Evolutionary conservation across 805 yeast genomes (phyloP).

Genomic region (Wickerhamiella parazyma): DNA sequence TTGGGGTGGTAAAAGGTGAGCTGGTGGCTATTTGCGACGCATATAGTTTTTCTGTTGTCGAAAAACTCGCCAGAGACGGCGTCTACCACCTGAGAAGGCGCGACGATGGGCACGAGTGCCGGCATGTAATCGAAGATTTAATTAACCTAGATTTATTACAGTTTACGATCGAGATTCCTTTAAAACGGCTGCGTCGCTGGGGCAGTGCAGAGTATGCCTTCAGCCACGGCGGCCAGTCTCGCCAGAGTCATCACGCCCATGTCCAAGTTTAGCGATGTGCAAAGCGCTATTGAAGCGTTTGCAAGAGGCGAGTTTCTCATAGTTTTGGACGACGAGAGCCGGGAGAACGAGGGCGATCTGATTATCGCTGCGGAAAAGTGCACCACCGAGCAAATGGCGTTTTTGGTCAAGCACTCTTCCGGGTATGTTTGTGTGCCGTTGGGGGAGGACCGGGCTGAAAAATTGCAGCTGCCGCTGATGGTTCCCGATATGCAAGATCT

Average conservation of each 20-base stretch:
- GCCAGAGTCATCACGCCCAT: constrained; percentile 6
- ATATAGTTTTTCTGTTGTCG: background rate
- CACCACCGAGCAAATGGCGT: constrained; percentile 84
- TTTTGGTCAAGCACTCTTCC: constrained; percentile 54
- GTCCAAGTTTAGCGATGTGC: constrained; percentile 37
- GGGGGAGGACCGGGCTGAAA: constrained; percentile 62
- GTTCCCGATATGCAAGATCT: constrained; percentile 52
- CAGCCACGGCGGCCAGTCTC: background rate
- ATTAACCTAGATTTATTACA: background rate
- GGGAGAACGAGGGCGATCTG: constrained; percentile 97
- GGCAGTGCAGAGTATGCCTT: background rate
- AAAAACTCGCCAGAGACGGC: constrained; percentile 1
- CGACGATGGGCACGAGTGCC: constrained; percentile 3
- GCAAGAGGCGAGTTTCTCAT: constrained; percentile 70
- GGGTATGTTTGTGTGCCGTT: constrained; percentile 94
- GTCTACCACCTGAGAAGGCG: constrained; percentile 1
- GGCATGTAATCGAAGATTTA: constrained; percentile 4
- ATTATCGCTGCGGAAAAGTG: constrained; percentile 79
- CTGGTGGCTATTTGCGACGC: background rate
- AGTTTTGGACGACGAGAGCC: constrained; percentile 92
- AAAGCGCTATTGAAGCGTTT: constrained; percentile 61
- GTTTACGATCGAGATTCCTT: background rate
- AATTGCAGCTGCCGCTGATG: constrained; percentile 70
- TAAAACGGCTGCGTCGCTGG: too few species aligned
- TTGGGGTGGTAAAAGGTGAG: background rate